Conservation (phyloP, 2,329 filamentous ascomycete species). For the Arthrinium puccinioides region DNA sequence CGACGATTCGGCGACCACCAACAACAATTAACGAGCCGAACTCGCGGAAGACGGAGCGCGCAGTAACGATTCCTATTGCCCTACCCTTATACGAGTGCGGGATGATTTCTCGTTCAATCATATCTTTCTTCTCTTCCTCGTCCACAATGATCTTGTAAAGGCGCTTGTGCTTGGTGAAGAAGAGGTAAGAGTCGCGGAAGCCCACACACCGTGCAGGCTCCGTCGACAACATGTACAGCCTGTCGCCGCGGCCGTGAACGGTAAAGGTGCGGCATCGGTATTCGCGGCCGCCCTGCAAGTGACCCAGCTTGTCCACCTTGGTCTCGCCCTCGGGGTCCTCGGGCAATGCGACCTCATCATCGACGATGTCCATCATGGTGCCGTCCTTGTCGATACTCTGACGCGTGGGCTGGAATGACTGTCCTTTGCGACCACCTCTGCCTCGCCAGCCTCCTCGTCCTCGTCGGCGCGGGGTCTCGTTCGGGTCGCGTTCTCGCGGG, state of each 20-base stretch:
- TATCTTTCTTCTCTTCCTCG: conserved; percentile 92
- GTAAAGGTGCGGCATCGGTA: conserved; percentile 96
- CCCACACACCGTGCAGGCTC: conserved; percentile 94
- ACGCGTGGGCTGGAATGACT: conserved; percentile 68
- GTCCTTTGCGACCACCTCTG: conserved; percentile 59
- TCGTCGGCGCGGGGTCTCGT: conserved; percentile 52
- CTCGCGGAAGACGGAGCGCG: conserved; percentile 92
- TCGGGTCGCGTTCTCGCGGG: conserved; percentile 44
- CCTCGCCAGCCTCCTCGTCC: conserved; percentile 67
- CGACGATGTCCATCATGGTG: conserved; percentile 79
- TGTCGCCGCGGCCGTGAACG: conserved; percentile 71
- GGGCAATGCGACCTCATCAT: conserved; percentile 86
- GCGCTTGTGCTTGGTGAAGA: conserved; percentile 96
- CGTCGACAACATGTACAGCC: conserved; percentile 97
- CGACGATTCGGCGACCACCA: conserved; percentile 74
- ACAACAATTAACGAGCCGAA: conserved; percentile 94
- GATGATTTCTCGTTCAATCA: conserved; percentile 93
- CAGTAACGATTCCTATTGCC: conserved; percentile 93
- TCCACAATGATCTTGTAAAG: conserved; percentile 98
- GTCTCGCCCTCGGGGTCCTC: conserved; percentile 82
- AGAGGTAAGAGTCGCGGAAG: conserved; percentile 95
- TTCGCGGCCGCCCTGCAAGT: conserved; percentile 75
- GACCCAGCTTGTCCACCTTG: conserved; percentile 87
- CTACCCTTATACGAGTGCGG: conserved; percentile 98
- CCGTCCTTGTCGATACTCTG: conserved; percentile 91